Conservation (phyloP, 2,329 filamentous ascomycete species). For the Thermoascus crustaceus region DNA sequence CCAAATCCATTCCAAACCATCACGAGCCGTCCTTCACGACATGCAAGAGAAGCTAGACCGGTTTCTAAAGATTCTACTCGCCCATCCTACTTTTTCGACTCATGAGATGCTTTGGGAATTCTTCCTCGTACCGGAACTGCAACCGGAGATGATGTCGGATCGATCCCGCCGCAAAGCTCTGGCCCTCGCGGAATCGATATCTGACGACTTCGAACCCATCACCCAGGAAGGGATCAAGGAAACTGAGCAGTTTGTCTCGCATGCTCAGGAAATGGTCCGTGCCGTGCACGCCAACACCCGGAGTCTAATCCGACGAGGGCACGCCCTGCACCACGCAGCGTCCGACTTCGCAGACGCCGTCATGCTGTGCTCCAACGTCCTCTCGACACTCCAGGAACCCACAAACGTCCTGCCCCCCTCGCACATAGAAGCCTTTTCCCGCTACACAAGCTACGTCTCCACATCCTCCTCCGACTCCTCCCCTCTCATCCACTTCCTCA, state of each 20-base stretch:
- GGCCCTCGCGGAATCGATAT: slow-evolving; percentile 70
- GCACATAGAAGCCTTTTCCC: slow-evolving; percentile 63
- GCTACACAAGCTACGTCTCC: slow-evolving; percentile 59
- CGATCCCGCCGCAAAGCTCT: slow-evolving; percentile 81
- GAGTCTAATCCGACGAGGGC: slow-evolving; percentile 70
- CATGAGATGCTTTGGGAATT: slow-evolving; percentile 99
- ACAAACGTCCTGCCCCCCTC: slow-evolving; percentile 57
- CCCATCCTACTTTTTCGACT: slow-evolving; percentile 85
- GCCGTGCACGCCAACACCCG: slow-evolving; percentile 76
- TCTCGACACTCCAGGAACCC: slow-evolving; percentile 43
- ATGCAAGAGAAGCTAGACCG: slow-evolving; percentile 79
- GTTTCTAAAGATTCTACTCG: slow-evolving; percentile 77
- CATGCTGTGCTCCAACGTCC: slow-evolving; percentile 34
- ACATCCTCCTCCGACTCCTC: slow-evolving; percentile 58
- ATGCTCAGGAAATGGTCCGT: slow-evolving; percentile 82
- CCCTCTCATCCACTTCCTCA: slow-evolving; percentile 65
- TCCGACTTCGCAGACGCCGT: slow-evolving; percentile 41
- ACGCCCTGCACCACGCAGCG: slow-evolving; percentile 59
- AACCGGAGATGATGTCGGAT: slow-evolving; percentile 81
- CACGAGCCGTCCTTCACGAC: slow-evolving; percentile 75
- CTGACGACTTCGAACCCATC: slow-evolving; percentile 80
- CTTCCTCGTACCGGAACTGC: slow-evolving; percentile 90
- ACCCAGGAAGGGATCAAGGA: slow-evolving; percentile 63
- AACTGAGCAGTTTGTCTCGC: slow-evolving; percentile 85
- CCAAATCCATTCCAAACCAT: slow-evolving; percentile 86